Evolutionary conservation across 1,284 basidiomycete species (phyloP).

Genomic region (Laetiporus sulphureus): DNA sequence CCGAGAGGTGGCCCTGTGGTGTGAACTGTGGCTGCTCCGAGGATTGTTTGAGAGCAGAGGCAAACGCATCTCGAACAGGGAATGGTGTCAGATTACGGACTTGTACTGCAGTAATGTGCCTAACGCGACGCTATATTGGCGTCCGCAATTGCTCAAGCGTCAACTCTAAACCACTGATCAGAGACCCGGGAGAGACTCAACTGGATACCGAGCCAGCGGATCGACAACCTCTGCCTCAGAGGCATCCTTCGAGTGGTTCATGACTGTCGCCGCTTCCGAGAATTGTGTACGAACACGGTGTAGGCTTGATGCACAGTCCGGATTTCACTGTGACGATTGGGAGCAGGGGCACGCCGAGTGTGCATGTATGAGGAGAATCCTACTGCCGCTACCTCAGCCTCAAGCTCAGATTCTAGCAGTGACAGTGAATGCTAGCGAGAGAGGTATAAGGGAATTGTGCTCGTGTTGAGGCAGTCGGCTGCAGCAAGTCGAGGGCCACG

Average conservation of each 20-base stretch:
- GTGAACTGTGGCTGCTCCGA: slow-evolving; percentile 52
- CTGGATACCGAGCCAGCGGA: neutral
- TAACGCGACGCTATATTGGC: slow-evolving; percentile 57
- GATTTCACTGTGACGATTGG: too few species aligned
- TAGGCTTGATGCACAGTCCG: too few species aligned
- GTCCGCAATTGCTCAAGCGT: neutral
- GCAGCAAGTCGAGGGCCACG: too few species aligned
- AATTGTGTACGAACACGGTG: too few species aligned
- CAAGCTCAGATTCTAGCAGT: too few species aligned
- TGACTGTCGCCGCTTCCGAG: too few species aligned
- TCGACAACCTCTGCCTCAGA: neutral
- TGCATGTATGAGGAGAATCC: too few species aligned
- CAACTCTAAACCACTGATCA: neutral
- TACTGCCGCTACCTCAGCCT: too few species aligned
- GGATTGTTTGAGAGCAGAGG: slow-evolving; percentile 64
- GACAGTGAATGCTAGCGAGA: too few species aligned
- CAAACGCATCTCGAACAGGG: slow-evolving; percentile 68
- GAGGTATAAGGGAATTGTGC: too few species aligned
- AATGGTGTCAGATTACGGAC: slow-evolving; percentile 78
- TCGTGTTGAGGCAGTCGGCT: too few species aligned
- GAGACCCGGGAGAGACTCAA: slow-evolving; percentile 2
- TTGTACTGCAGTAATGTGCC: slow-evolving; percentile 69
- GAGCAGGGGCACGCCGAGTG: too few species aligned
- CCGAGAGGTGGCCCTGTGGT: slow-evolving; percentile 46
- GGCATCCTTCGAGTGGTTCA: neutral